Percentiles rank a stretch among this genome's conserved stretches.
These are phyloP conservation scores for Zea luxurians DNA, from an alignment of 176 grass and related monocot genomes.

Conservation along the genomic window DNA sequence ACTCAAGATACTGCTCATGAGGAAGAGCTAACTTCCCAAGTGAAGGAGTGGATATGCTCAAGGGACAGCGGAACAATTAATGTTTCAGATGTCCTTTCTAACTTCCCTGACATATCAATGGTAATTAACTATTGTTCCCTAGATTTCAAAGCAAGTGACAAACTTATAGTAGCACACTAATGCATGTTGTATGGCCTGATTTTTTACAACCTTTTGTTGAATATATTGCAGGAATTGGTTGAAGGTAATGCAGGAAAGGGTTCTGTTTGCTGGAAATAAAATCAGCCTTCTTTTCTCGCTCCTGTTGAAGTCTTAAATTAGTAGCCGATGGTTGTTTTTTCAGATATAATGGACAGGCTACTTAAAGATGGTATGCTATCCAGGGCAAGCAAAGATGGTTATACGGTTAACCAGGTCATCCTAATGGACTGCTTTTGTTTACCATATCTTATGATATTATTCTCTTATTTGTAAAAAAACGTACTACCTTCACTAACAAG, in stretches of 20 bases:
- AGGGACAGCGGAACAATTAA: slow-evolving; percentile 49
- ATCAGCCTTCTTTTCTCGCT: slow-evolving; percentile 24
- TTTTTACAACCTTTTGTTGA: slow-evolving; percentile 34
- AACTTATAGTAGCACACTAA: neutral
- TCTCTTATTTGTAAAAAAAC: neutral
- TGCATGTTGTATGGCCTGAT: slow-evolving; percentile 8
- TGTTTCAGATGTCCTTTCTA: slow-evolving; percentile 72
- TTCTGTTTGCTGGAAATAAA: slow-evolving; percentile 25
- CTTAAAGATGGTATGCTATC: slow-evolving; percentile 71
- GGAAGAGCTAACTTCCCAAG: slow-evolving; percentile 61
- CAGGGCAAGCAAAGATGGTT: slow-evolving; percentile 70
- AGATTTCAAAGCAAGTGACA: slow-evolving; percentile 15
- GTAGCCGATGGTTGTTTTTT: slow-evolving; percentile 30
- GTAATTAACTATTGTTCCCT: slow-evolving; percentile 38
- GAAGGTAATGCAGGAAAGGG: slow-evolving; percentile 63
- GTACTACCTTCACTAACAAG: slow-evolving; percentile 9
- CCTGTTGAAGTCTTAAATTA: slow-evolving; percentile 27
- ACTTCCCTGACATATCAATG: slow-evolving; percentile 77
- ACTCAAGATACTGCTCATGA: slow-evolving; percentile 89
- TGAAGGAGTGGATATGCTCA: slow-evolving; percentile 80
- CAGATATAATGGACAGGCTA: slow-evolving; percentile 89
- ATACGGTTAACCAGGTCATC: slow-evolving; percentile 80
- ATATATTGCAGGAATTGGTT: slow-evolving; percentile 70
- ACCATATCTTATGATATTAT: slow-evolving; percentile 3
- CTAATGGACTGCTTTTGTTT: slow-evolving; percentile 1